These are phyloP conservation scores for Beauveria caledonica DNA, from an alignment of 2,329 filamentous ascomycete species.

Conservation along the genomic window DNA sequence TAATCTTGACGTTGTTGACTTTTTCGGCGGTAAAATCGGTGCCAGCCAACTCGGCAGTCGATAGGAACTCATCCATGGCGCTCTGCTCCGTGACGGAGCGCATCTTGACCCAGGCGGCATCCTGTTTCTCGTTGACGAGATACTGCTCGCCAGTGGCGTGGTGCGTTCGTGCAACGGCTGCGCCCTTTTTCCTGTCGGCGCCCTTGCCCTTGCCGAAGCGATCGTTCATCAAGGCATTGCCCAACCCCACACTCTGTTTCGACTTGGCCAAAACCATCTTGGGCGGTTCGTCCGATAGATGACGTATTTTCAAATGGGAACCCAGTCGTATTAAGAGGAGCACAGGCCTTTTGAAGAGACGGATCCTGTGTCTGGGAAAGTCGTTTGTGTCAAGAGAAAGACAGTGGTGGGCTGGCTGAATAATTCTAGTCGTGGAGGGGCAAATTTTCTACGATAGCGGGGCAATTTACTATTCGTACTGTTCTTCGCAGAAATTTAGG, in stretches of 20 bases:
- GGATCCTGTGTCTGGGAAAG: neutral
- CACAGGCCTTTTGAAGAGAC: neutral
- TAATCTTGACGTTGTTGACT: conserved; percentile 98
- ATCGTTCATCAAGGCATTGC: conserved; percentile 98
- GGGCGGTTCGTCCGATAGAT: conserved; percentile 17
- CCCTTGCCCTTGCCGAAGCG: conserved; percentile 93
- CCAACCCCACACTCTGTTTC: conserved; percentile 89
- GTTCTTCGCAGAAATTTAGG: conserved; percentile 12
- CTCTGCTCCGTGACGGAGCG: conserved; percentile 96
- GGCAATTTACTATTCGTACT: conserved; percentile 19
- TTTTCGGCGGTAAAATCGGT: conserved; percentile 99
- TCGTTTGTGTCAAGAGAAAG: conserved; percentile 5
- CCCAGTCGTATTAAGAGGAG: neutral
- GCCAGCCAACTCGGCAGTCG: conserved; percentile 91
- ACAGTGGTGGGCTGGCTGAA: conserved; percentile 24
- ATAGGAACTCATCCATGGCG: conserved; percentile 91
- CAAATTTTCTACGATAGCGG: conserved; percentile 32
- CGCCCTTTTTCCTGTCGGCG: conserved; percentile 63
- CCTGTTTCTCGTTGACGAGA: conserved; percentile 80
- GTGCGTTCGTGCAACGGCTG: conserved; percentile 56
- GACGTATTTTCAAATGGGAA: neutral
- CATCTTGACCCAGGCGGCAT: conserved; percentile 98
- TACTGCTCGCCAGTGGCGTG: conserved; percentile 81
- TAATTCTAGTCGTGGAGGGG: conserved; percentile 39
- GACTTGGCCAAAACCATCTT: conserved; percentile 69